A percentile compares a stretch with the other conserved stretches of the same genome.
phyloP scores from a whole-genome alignment of 2,329 filamentous ascomycete species.

The Colletotrichum karsti region DNA sequence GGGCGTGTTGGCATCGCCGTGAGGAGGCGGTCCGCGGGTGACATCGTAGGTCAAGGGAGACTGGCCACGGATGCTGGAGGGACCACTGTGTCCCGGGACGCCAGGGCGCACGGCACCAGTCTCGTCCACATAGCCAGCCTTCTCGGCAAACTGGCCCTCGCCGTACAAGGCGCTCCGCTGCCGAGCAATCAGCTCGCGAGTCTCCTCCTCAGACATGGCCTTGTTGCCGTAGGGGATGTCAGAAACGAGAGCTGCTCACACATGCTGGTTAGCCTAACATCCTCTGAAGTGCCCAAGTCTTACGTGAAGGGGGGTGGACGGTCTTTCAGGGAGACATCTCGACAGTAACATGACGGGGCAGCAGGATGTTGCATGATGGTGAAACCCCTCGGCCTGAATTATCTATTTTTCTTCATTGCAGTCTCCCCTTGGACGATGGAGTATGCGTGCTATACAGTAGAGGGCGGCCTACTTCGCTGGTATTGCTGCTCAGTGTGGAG shows the following conservation, averaged over 20 bases:
- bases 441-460: constrained; percentile 73
- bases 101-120: constrained; percentile 69
- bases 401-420: constrained; percentile 47
- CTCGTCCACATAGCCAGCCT: constrained; percentile 74
- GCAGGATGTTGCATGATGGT: constrained; percentile 28
- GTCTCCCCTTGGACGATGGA: constrained; percentile 44
- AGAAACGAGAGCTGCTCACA: constrained; percentile 28
- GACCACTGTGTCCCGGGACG: constrained; percentile 71
- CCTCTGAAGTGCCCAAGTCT: constrained; percentile 21
- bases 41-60: constrained; percentile 82
- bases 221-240: constrained; percentile 63
- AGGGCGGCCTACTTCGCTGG: constrained; percentile 95
- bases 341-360: constrained; percentile 30
- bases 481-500: constrained; percentile 99
- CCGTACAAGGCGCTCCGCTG: constrained; percentile 96
- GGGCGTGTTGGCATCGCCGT: constrained; percentile 60
- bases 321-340: constrained; percentile 28
- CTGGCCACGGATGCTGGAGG: constrained; percentile 74
- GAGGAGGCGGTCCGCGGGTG: constrained; percentile 47
- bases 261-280: constrained; percentile 26
- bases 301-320: constrained; percentile 25
- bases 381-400: constrained; percentile 32
- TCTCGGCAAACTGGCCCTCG: constrained; percentile 75
- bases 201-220: constrained; percentile 93
- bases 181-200: constrained; percentile 93